Conservation (phyloP, 768 basidiomycete genomes). For the Pluteus cervinus region DNA sequence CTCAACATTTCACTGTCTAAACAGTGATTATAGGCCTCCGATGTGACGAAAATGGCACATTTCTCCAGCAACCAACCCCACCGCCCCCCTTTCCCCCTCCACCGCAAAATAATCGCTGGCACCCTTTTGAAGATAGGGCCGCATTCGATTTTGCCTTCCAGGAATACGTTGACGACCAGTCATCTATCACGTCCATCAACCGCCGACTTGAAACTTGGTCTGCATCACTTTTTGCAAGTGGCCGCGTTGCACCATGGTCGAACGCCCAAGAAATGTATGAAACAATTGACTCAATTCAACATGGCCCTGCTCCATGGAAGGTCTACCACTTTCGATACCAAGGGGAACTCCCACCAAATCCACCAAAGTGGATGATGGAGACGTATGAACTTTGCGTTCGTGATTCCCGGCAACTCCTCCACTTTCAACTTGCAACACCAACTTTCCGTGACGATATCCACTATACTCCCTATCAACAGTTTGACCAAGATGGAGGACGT, state of each 20-base stretch:
- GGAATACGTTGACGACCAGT: constrained; percentile 8
- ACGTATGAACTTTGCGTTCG: constrained; percentile 20
- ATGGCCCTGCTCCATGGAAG: constrained; percentile 22
- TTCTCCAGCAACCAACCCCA: no score
- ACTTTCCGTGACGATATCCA: constrained; percentile 27
- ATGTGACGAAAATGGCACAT: no score
- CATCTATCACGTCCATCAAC: constrained; percentile 8
- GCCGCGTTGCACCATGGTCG: constrained; percentile 17
- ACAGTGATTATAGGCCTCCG: no score
- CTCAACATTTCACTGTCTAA: no score
- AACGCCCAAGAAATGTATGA: constrained; percentile 17
- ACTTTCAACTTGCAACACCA: constrained; percentile 23
- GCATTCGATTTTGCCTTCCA: constrained; percentile 9
- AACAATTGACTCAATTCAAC: constrained; percentile 17
- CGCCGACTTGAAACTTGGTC: constrained; percentile 7
- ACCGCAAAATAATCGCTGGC: no score
- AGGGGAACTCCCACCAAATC: constrained; percentile 9
- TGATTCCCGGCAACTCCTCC: constrained; percentile 17
- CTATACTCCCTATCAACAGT: constrained; percentile 20
- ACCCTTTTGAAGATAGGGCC: constrained; percentile 4
- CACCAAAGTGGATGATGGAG: constrained; percentile 19
- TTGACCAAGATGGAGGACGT: constrained; percentile 12
- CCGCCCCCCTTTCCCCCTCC: no score
- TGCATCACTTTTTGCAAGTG: no score
- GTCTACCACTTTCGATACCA: constrained; percentile 13